Evolutionary conservation across 192 early-diverging fungal genomes (phyloP), one percentile per base, ranked within the genome.

Genomic region (Backusella psychrophila): DNA sequence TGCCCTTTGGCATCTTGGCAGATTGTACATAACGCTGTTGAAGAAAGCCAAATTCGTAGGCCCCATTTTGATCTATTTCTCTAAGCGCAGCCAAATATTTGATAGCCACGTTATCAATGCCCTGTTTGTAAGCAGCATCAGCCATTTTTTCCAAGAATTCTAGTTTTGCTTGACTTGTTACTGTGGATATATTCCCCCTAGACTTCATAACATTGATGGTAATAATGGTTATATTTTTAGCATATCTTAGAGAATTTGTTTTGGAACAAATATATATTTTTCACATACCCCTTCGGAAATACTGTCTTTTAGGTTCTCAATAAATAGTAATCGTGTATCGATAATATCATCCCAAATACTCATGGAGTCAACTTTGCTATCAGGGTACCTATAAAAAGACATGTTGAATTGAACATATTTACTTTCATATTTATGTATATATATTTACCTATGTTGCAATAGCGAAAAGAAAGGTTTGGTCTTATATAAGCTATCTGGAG

Each of bases 331-430:
- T 44, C 91, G 75, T 4, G 77, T 75, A 9, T 85, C 80, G 31
- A 90, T 77, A 23, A 92, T 66, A 72, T 92, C 90, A 68, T 89
- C 83, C 92, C 92, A 93, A 11, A 83, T 80, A 19, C 84, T 77
- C 72, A 92, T 89, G 0, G 83, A 71, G 76, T 91, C 90, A 9
- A 79, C 70, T 12, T 78, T 76, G 6, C 56, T 59, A 34, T 81
- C 84, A 2, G 90, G 90, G 59, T 81, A 89, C 44, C 87, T 82
- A n/a, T n/a, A 14, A 63, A 14, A 63, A 1, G 3, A 1, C 6
- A n/a, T 69, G 4, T 23, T 35, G 17, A 31, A 66, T 8, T 66
- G 19, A 76, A 72, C 19, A 31, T 76, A 42, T 26, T 35, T 44
- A 12, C 14, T 35, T 39, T 46, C 31, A 6, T 63, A 52, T 71